phyloP scores from a whole-genome alignment of 257 asterid species.

The Solanum phureja region DNA sequence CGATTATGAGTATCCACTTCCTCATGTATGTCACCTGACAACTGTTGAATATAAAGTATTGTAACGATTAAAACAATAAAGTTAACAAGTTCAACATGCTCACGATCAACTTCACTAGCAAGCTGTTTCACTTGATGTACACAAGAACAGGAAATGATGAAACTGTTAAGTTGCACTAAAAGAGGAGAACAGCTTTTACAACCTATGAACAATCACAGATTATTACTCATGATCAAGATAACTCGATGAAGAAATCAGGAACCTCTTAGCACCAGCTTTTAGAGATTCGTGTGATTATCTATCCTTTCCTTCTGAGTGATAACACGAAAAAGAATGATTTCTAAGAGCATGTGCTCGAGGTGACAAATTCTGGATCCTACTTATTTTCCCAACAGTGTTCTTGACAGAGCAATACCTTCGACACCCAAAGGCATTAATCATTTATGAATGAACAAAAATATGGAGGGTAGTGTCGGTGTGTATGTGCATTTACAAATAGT shows the following conservation, averaged over 20 bases:
- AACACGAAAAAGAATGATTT: neutral
- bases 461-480: neutral
- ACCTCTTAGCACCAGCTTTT: neutral
- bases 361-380: neutral
- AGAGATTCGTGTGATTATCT: neutral
- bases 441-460: neutral
- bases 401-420: neutral
- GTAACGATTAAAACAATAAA: neutral
- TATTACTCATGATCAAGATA: neutral
- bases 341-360: neutral
- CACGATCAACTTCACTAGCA: neutral
- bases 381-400: neutral
- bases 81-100: neutral
- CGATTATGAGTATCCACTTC: slow-evolving; percentile 83
- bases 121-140: neutral
- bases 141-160: neutral
- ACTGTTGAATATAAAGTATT: slow-evolving; percentile 20
- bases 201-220: neutral
- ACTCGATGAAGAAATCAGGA: neutral
- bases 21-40: slow-evolving; percentile 88
- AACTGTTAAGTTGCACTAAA: neutral
- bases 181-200: neutral
- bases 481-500: neutral
- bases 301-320: neutral
- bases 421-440: neutral